Evolutionary conservation across 2,329 filamentous ascomycete genomes (phyloP), one percentile per base, ranked within the genome.

Genomic region (Alternaria gansuensis): DNA sequence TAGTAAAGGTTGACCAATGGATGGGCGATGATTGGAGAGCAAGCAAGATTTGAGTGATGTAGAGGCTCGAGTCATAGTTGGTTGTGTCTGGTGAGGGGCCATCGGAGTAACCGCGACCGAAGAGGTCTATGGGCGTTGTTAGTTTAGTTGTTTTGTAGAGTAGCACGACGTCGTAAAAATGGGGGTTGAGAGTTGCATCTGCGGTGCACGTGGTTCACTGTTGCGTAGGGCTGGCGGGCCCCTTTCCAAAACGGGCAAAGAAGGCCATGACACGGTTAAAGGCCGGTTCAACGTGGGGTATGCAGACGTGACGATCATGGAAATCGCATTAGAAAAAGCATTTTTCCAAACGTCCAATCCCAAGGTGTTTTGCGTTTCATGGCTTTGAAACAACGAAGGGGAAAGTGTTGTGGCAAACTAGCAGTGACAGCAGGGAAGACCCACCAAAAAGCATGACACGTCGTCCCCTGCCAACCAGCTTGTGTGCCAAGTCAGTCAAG

Each of bases 51-150:
- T 94, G 90, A 3, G 87, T 84, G 3, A 85, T 83, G 78, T 91
- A 95, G 7, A 96, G 85, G 13, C 86, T 83, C n/a, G 86, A 83
- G 72, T 93, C 89, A 71, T 94, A 90, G 5, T 87, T 86, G 14
- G 91, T 80, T 64, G 89, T 85, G 11, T 55, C 43, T 3, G 73
- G 69, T 36, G 84, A 82, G 0, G 90, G 90, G 1, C 84, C 84
- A 71, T 93, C 90, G 0, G 88, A 91, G 72, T 91, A 95, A 8
- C 92, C 92, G 66, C 92, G 83, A 23, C 91, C 91, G 64, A 90
- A 91, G 43, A 91, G 82, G 70, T 91, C 90, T 87, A 68, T 8
- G 24, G 14, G 26, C 10, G 31, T 29, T 31, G 56, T 68, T 50
- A 66, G 62, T 36, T 31, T 41, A 3, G 45, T 33, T 36, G 29